These are phyloP conservation scores for Rhododendron mucronatum DNA, from an alignment of 148 eudicot genomes.

Conservation along the genomic window DNA sequence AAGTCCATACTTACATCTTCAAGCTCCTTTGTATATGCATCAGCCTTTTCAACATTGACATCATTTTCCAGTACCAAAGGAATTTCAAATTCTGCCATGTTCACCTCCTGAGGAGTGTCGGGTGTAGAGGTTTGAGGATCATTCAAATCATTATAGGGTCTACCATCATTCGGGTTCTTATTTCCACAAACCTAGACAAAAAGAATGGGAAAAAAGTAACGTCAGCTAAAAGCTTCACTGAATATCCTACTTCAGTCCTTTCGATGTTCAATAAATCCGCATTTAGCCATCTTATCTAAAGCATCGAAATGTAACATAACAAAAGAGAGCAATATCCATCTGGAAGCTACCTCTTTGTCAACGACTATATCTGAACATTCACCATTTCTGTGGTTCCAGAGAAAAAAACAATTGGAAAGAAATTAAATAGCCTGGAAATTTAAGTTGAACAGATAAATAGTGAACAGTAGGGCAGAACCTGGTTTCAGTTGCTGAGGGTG, in stretches of 20 bases:
- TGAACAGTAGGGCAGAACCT: constrained; percentile 33
- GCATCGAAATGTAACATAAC: neutral
- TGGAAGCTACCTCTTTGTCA: constrained; percentile 38
- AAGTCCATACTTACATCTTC: constrained; percentile 55
- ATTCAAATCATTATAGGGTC: constrained; percentile 10
- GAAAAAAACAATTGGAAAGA: constrained; percentile 5
- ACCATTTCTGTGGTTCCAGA: constrained; percentile 39
- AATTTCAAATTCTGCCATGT: constrained; percentile 33
- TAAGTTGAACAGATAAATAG: neutral
- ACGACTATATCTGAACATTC: constrained; percentile 25
- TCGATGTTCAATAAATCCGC: neutral
- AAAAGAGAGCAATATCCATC: neutral
- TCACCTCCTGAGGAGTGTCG: constrained; percentile 29
- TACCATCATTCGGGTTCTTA: constrained; percentile 21
- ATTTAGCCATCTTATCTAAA: neutral
- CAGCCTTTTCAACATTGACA: constrained; percentile 64
- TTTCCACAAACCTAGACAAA: constrained; percentile 38
- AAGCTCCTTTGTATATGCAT: constrained; percentile 73
- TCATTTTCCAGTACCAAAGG: constrained; percentile 41
- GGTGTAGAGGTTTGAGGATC: constrained; percentile 19
- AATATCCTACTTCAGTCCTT: neutral
- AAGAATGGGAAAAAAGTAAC: neutral
- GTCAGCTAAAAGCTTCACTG: neutral
- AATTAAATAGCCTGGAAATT: constrained; percentile 3
- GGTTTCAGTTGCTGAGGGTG: constrained; percentile 39